Base-by-base conservation (phyloP, 768 basidiomycete genomes). In the Paxillus rubicundulus region DNA sequence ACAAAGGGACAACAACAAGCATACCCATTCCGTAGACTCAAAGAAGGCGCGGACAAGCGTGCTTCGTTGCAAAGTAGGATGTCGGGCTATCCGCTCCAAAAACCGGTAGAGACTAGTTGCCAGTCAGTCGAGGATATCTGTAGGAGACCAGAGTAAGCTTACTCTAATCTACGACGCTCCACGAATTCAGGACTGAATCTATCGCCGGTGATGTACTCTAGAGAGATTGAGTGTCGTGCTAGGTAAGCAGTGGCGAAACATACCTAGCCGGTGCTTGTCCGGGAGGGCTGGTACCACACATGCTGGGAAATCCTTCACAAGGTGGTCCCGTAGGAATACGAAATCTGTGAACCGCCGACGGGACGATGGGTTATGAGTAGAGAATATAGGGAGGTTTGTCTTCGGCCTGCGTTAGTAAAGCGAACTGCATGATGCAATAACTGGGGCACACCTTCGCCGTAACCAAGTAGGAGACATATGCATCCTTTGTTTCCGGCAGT, bases 171-270 rank as follows among this genome's bases (percentile, higher is more conserved):
- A 58, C 97, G 79, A 38, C 90, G 83, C 69, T 99, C 96, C 81
- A 98, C 90, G 62, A 99, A 99, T 63, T 98, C 97, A 9, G 89
- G 86, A 59, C 93, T 93, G 72, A 99, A 99, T 55, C 97, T 79
- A 71, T 98, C 97, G 12, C 97, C 97, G 24, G 96, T 98, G 50
- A 99, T 82, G 67, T 99, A 99, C 71, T 98, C 97, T 97, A 59
- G 33, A 32, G 21, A 20, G 44, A 54, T 38, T 62, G 40, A 59
- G 47, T 39, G 34, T 8, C 5, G 38, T 34, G 3, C 27, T 28
- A 16, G 45, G 2, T n/a, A 45, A 36, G 28, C 13, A 20, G 17
- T 50, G 28, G 21, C 6, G 14, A 44, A 45, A 75, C 88, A 41
- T 57, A 97, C 96, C 96, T 65, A 98, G 73, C 48, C 97, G 80